These are phyloP conservation scores for Coniella vitis DNA, from an alignment of 2,329 filamentous ascomycete species.

Conservation along the genomic window DNA sequence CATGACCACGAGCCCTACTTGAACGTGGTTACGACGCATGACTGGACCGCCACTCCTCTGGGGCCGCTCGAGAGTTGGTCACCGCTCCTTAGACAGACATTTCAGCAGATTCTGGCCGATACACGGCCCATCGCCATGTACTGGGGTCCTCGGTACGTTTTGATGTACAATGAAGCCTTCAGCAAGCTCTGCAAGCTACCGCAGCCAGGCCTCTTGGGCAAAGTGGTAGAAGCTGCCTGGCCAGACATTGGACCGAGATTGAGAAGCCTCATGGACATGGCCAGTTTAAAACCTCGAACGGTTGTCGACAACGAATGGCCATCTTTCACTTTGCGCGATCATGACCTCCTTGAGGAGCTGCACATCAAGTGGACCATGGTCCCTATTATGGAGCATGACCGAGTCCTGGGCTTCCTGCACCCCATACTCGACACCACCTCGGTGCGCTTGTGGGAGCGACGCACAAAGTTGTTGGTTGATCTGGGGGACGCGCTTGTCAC, in stretches of 20 bases:
- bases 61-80: constrained; percentile 38
- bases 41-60: constrained; percentile 39
- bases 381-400: constrained; percentile 36
- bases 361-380: constrained; percentile 43
- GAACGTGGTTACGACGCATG: constrained; percentile 30
- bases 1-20: constrained; percentile 28
- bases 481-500: constrained; percentile 39
- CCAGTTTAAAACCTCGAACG: constrained; percentile 25
- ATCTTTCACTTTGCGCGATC: constrained; percentile 37
- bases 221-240: constrained; percentile 53
- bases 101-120: constrained; percentile 34
- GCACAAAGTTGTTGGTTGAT: constrained; percentile 42
- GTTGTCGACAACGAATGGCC: constrained; percentile 37
- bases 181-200: constrained; percentile 56
- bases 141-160: constrained; percentile 47
- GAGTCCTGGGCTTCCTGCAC: constrained; percentile 40
- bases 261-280: constrained; percentile 31
- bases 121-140: constrained; percentile 49
- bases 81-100: constrained; percentile 33
- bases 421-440: constrained; percentile 41
- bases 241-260: constrained; percentile 37
- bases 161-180: constrained; percentile 64
- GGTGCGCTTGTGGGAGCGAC: constrained; percentile 39
- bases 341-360: constrained; percentile 38
- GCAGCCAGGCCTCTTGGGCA: constrained; percentile 57